A percentile compares a stretch with the other conserved stretches of the same genome.
These are phyloP conservation scores for Canavalia ensiformis DNA, from an alignment of 306 rosid genomes.

Conservation along the genomic window DNA sequence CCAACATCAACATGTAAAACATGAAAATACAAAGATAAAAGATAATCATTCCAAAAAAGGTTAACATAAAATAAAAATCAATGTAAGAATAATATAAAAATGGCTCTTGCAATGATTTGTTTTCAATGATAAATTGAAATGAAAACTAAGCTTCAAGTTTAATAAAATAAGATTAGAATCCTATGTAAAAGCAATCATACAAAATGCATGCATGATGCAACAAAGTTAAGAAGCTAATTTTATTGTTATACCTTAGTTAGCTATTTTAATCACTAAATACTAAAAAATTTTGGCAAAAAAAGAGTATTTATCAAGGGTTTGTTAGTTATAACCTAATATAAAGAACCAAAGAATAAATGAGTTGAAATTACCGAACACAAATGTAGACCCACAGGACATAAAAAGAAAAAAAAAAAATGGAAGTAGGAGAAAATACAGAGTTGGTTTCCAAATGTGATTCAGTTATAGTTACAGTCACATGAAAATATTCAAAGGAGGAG, in stretches of 20 bases:
- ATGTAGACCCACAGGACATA: constrained; percentile 81
- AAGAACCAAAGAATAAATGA: constrained; percentile 39
- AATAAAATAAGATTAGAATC: constrained; percentile 25
- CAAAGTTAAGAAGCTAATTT: constrained; percentile 35
- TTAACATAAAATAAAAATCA: constrained; percentile 23
- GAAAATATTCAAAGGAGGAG: no score
- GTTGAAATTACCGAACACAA: constrained; percentile 80
- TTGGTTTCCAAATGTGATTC: no score
- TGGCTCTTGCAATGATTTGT: neutral
- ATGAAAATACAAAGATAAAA: constrained; percentile 23
- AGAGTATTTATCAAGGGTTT: neutral
- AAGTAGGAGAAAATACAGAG: no score
- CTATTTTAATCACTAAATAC: constrained; percentile 23
- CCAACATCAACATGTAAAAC: constrained; percentile 28
- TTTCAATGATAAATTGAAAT: constrained; percentile 16
- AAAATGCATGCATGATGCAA: constrained; percentile 15
- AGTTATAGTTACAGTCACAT: no score
- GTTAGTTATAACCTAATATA: constrained; percentile 34
- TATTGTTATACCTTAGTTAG: neutral
- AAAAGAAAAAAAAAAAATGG: no score
- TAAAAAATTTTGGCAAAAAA: neutral
- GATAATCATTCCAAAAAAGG: constrained; percentile 1
- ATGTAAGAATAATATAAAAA: constrained; percentile 14
- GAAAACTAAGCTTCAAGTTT: constrained; percentile 38
- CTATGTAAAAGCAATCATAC: constrained; percentile 30